Evolutionary conservation across 73 alveolate genomes (phyloP), one percentile per base, ranked within the genome.

Genomic region (Breviolum minutum): DNA sequence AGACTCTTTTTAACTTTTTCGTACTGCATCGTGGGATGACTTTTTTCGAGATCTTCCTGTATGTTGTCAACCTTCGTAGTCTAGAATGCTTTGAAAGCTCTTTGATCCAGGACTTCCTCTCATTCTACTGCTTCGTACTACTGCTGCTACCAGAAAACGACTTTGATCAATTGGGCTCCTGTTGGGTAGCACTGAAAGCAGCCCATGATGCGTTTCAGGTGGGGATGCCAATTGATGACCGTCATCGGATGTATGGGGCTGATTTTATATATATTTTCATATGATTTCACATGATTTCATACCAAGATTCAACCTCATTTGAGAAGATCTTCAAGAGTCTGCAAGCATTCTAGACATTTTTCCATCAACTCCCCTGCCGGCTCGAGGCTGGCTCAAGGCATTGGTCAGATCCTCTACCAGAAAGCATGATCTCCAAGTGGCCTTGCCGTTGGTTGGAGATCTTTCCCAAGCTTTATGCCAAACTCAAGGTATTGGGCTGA

Each of bases 171-270:
- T 29, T 92, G 89, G 71, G 90, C 20, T 9, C 63, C 68, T 61
- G 73, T 30, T 92, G 97, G 97, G 97, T 92, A 26, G 97, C 86
- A 40, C 71, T 92, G 66, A 92, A 92, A 62, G 97, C 97, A 14
- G 97, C 90, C 14, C 90, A 92, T 63, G 97, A 92, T 17, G 90
- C 61, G 62, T 92, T 92, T 63, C 87, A 70, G 87, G 95, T 63
- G 11, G 69, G 60, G 54, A 20, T 73, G 8, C 54, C 54, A 3
- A 2, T 40, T 40, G 54, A 40, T 40, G 54, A 40, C 54, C 54
- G 48, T 5, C 77, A 68, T 22, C 77, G 77, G 77, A 68, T 14
- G 77, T 14, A 14, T 22, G n/a, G 6, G n/a, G 6, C 77, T 40
- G 54, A 40, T 40, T 40, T 40, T 3, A 40, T 40, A 40, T 40